Evolutionary conservation across 1,284 basidiomycete genomes (phyloP), one percentile per base, ranked within the genome.

Genomic region (Ceratobasidium sp.): DNA sequence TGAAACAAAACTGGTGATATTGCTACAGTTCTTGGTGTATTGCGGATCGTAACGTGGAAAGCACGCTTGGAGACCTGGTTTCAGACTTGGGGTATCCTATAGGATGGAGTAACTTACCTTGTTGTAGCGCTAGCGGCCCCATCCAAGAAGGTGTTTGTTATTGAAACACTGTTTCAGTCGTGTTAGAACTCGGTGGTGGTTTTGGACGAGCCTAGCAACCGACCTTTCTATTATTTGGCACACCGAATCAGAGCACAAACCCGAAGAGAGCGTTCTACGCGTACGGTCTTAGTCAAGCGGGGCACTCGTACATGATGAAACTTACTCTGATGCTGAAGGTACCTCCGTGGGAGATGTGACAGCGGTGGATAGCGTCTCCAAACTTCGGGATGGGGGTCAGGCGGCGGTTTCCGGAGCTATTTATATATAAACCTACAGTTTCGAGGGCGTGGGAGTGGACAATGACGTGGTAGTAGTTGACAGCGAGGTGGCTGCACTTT

Each of bases 21-120:
- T 14, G 27, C 53, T 48, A 63, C 13, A 63, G 43, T n/a, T 63
- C 61, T 63, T 63, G 61, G 43, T 63, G 61, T 7, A 63, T 24
- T 19, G 22, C 61, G 24, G 61, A 39, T 61, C 39, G 13, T n/a
- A 61, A 9, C 13, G 34, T 8, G 19, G 58, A 61, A 7, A 61
- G 8, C 22, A 61, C 58, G 14, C 58, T 61, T 19, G 39, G 16
- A n/a, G 11, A 37, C n/a, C 13, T 39, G 2, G 49, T 29, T 34
- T 61, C 39, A 61, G 58, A 37, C 16, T 16, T 13, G 27, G 13
- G 34, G 19, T 22, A 39, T 8, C n/a, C 3, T 41, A 13, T 39
- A 8, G n/a, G 14, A 3, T 41, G 31, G 14, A 7, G 19, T 1
- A 8, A 13, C 31, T 31, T 66, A 53, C 64, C 64, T 66, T 1